Base-by-base conservation (phyloP, 371 early-diverging fungal genomes). In the Entomophthora muscae region DNA sequence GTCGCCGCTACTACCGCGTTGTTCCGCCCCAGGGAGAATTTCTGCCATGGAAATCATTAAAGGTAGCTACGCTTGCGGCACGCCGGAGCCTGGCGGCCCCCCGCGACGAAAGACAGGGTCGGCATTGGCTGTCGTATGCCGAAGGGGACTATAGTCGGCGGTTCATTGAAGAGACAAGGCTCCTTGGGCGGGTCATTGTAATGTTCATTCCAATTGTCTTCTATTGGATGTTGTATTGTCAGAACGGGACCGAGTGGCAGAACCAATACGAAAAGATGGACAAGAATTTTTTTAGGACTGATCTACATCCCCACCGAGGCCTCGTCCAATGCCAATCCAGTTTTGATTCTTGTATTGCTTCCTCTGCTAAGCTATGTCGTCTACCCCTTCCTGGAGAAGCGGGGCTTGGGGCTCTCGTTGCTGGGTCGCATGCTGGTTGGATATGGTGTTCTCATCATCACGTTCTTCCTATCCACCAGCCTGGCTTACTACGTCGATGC, bases 181-280 rank as follows among this genome's bases (percentile, higher is more conserved):
- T 57, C 1, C 30, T 64, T 26, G 57, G 32, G 7, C 32, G 51
- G 22, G 42, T 79, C 26, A 60, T 71, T 33, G 22, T 61, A 21
- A 69, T 72, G 26, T 62, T 78, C 32, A 32, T 74, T 26, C 83
- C 78, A 13, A 66, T 74, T 42, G 67, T 70, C 2, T 68, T 79
- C 70, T 78, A 78, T 74, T 80, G 77, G 79, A 77, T 78, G 74
- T 74, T 71, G 26, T 82, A 75, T 69, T 76, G 77, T 68, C 83
- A 82, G 66, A 72, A 75, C 68, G 67, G 68, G 32, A 70, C 72
- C 58, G 70, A 74, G 31, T 62, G 62, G 62, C 62, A 62, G 27
- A 51, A 62, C 21, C 51, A 62, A 1, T 62, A 62, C 27, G 30
- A 70, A 63, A 75, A 77, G 76, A 66, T 64, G 67, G 62, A 69